Conservation (phyloP, 768 basidiomycete genomes). For the Panellus pusillus region DNA sequence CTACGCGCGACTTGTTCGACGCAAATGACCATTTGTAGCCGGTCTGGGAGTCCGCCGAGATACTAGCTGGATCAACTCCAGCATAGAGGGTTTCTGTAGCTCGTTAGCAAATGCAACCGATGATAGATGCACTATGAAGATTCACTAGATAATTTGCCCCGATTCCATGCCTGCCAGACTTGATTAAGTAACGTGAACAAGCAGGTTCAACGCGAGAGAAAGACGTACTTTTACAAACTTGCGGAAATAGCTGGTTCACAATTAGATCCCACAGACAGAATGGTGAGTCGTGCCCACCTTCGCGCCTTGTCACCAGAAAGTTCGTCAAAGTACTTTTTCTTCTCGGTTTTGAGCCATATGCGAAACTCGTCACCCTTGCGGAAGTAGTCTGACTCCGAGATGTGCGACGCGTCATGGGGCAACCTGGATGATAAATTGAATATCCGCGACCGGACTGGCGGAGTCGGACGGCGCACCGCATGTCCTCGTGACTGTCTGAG, state of each 20-base stretch:
- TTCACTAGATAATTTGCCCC: slow-evolving; percentile 68
- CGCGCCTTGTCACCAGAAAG: slow-evolving; percentile 80
- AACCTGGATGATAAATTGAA: slow-evolving; percentile 25
- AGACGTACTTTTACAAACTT: slow-evolving; percentile 80
- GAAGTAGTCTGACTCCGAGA: slow-evolving; percentile 87
- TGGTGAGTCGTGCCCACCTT: slow-evolving; percentile 36
- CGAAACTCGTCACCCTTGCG: slow-evolving; percentile 85
- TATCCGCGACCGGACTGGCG: not conserved
- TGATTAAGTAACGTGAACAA: slow-evolving; percentile 1
- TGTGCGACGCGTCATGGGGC: slow-evolving; percentile 57
- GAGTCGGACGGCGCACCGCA: not conserved
- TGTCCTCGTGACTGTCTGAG: slow-evolving; percentile 45
- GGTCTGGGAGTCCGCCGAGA: slow-evolving; percentile 68
- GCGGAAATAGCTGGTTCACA: slow-evolving; percentile 71
- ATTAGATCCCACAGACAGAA: slow-evolving; percentile 30
- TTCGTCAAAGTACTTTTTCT: slow-evolving; percentile 82
- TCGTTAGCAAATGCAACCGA: not conserved
- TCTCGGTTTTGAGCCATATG: slow-evolving; percentile 78
- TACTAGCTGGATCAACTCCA: slow-evolving; percentile 55
- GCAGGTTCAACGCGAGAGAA: not conserved
- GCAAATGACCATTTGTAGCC: slow-evolving; percentile 89
- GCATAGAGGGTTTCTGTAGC: slow-evolving; percentile 54
- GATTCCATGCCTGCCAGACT: slow-evolving; percentile 70
- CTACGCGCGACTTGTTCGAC: slow-evolving; percentile 59
- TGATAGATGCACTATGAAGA: slow-evolving; percentile 4